Base-by-base conservation (phyloP, 495 filamentous ascomycete species). In the Penicillium diatomitis region DNA sequence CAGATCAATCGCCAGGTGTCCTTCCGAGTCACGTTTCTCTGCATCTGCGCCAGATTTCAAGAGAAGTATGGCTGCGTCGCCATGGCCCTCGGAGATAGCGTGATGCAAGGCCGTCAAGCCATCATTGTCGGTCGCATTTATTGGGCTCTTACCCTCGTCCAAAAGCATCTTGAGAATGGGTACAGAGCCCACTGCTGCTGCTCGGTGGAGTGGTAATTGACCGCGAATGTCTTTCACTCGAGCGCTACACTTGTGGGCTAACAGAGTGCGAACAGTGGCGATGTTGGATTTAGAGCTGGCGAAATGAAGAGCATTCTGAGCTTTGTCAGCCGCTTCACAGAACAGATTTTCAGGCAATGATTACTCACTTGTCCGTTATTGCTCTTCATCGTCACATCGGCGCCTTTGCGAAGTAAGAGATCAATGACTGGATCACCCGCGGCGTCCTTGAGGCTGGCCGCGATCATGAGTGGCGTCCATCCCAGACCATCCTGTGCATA, bases 391-490 rank as follows among this genome's bases (percentile, higher is more conserved):
- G 84, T 88, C 4, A 91, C 85, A 52, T 96, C 89, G 2, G 89
- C 90, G 32, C 77, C 88, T 57, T 85, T 88, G n/a, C 71, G 64
- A 0, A 98, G 74, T 3, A 97, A 76, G 4, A 95, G 63, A 32
- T 90, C 81, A 8, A 95, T 65, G 35, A 72, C 72, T 10, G 59
- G 52, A 38, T 74, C 75, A 31, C 73, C 75, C 48, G 70, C 72
- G 12, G 67, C 85, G 54, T 83, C 83, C 51, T 77, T 80, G 34
- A 95, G 73, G 51, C 84, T 90, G 7, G 85, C 78, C 7, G 91
- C 86, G 45, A 96, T 96, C 90, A 96, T 96, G 28, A 96, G 73
- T 1, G 88, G 85, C 8, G 91, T 94, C 92, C 92, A 98, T 45
- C 91, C 90, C 6, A 82, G 83, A 11, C 83, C 89, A 62, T 98